Evolutionary conservation across 768 basidiomycete genomes (phyloP).

Genomic region (Rhodosporidiobolus sp.): DNA sequence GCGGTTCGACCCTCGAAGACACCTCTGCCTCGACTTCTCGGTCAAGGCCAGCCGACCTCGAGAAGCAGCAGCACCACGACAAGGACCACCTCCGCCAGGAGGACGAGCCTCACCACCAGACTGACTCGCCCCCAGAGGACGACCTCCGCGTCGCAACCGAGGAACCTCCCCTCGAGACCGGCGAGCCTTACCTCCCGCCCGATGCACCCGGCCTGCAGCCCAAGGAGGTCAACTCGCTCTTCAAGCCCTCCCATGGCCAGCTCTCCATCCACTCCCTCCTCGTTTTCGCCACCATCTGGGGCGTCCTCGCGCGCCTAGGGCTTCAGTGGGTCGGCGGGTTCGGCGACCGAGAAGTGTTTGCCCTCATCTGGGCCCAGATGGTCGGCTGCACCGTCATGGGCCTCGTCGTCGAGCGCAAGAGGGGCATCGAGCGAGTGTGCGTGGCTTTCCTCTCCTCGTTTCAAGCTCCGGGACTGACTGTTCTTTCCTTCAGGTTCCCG

Average conservation of each 20-base stretch:
- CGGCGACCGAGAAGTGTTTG: constrained; percentile 70
- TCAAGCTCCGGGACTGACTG: not conserved
- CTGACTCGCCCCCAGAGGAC: not conserved
- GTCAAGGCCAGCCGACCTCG: not conserved
- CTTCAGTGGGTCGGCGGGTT: constrained; percentile 70
- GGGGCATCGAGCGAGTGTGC: constrained; percentile 70
- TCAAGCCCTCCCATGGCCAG: constrained; percentile 54
- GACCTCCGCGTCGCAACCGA: not conserved
- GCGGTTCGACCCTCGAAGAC: not conserved
- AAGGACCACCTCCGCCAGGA: not conserved
- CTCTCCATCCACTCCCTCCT: constrained; percentile 67
- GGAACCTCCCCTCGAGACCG: constrained; percentile 19
- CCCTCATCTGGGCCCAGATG: constrained; percentile 78
- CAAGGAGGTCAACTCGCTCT: constrained; percentile 38
- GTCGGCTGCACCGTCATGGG: constrained; percentile 93
- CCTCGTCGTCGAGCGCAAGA: constrained; percentile 64
- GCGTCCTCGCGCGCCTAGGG: constrained; percentile 77
- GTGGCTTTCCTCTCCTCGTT: constrained; percentile 46
- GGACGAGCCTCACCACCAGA: not conserved
- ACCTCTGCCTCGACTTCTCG: not conserved
- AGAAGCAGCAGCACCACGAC: not conserved
- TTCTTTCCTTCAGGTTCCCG: constrained; percentile 61
- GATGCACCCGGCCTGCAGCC: constrained; percentile 5
- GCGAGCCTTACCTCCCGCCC: not conserved
- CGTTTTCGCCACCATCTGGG: constrained; percentile 77